A percentile compares a stretch with the other conserved stretches of the same genome.
phyloP scores from a whole-genome alignment of 768 basidiomycete genomes.

The Russula emetica region DNA sequence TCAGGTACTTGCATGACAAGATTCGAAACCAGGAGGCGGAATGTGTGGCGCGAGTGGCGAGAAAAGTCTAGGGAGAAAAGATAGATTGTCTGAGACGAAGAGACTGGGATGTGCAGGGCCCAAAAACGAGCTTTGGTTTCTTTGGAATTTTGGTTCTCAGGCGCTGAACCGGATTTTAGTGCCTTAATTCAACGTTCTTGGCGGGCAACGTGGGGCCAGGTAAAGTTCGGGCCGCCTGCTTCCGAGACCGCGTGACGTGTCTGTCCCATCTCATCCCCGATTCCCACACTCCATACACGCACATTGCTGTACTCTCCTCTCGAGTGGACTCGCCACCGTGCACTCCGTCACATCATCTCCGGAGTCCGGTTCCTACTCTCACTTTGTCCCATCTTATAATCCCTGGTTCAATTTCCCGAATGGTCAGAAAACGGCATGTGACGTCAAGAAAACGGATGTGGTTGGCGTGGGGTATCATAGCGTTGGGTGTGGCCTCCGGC shows the following conservation, averaged over 20 bases:
- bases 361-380: too few relatives aligned
- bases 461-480: constrained; percentile 34
- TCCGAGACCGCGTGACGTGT: constrained; percentile 17
- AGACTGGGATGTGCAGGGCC: background rate
- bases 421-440: constrained; percentile 19
- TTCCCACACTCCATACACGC: background rate
- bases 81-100: background rate
- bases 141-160: constrained; percentile 3
- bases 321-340: background rate
- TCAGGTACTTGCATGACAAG: constrained; percentile 35
- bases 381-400: background rate
- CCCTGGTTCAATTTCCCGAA: constrained; percentile 1
- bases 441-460: constrained; percentile 32
- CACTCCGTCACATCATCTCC: background rate
- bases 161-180: constrained; percentile 5
- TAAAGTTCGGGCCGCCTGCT: background rate
- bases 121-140: background rate
- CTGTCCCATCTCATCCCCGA: background rate
- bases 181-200: constrained; percentile 2
- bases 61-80: background rate
- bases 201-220: constrained; percentile 28
- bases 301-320: too few relatives aligned
- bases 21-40: background rate
- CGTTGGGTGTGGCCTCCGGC: constrained; percentile 30
- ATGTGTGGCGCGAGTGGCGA: background rate